Conservation (phyloP, 78 protist genomes). For the Guillardia theta region DNA sequence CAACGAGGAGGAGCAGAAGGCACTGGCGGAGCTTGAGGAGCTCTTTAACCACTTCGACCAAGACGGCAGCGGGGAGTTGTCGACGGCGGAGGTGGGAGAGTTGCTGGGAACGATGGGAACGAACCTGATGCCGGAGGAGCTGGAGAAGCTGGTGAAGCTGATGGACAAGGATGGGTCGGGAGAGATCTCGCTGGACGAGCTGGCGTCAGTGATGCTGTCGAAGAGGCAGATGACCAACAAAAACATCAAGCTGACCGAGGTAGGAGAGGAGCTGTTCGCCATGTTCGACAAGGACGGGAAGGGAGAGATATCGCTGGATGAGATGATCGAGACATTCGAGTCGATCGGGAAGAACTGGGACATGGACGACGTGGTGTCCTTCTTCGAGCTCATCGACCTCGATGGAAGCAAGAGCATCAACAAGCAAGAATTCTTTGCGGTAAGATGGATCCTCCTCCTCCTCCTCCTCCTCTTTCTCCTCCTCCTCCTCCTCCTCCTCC, state of each 20-base stretch:
- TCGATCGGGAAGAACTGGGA: neutral
- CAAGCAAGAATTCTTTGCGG: neutral
- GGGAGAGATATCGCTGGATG: conserved; percentile 1
- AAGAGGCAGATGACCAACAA: neutral
- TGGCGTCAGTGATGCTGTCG: neutral
- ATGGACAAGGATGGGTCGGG: conserved; percentile 7
- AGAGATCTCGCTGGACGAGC: neutral
- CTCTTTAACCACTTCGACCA: neutral
- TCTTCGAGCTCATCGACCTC: neutral
- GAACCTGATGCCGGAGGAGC: neutral
- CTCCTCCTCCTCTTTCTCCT: too few species aligned
- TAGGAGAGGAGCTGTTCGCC: neutral
- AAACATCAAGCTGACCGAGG: neutral
- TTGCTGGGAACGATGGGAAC: neutral
- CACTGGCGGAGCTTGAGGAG: neutral
- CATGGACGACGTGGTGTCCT: neutral
- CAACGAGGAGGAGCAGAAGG: neutral
- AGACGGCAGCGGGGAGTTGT: neutral
- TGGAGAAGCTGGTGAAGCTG: neutral
- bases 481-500: too few species aligned
- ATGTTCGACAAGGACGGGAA: conserved; percentile 7
- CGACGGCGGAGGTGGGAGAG: neutral
- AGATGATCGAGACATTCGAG: neutral
- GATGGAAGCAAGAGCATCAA: neutral
- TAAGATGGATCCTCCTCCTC: neutral